phyloP scores from a whole-genome alignment of 805 yeast genomes.

The Suhomyces canberraensis region DNA sequence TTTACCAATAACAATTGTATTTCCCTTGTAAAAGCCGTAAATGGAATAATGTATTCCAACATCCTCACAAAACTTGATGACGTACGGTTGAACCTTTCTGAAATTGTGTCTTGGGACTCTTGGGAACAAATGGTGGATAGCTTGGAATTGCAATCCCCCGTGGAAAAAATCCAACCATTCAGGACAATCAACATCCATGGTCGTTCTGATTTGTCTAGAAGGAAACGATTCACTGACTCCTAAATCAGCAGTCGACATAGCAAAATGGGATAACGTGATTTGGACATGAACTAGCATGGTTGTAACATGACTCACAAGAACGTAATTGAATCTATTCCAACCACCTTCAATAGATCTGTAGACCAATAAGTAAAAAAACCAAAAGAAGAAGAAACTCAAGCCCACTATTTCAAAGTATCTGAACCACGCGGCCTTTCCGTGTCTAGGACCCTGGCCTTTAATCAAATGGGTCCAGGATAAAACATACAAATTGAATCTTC shows the following conservation, averaged over 20 bases:
- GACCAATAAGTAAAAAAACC: slow-evolving; percentile 74
- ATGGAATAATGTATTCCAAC: slow-evolving; percentile 79
- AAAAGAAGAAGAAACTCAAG: slow-evolving; percentile 63
- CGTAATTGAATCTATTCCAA: slow-evolving; percentile 52
- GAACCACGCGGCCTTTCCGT: slow-evolving; percentile 84
- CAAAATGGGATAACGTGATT: slow-evolving; percentile 85
- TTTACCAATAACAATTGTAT: slow-evolving; percentile 63
- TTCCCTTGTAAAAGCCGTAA: slow-evolving; percentile 81
- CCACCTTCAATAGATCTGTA: slow-evolving; percentile 49
- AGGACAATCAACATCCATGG: slow-evolving; percentile 95
- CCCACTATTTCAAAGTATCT: slow-evolving; percentile 77
- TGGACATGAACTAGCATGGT: slow-evolving; percentile 95
- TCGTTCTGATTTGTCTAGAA: slow-evolving; percentile 79
- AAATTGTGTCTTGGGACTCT: slow-evolving; percentile 86
- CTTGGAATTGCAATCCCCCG: slow-evolving; percentile 91
- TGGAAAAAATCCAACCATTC: slow-evolving; percentile 88
- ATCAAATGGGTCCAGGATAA: slow-evolving; percentile 76
- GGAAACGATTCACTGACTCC: slow-evolving; percentile 79
- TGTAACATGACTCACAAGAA: slow-evolving; percentile 71
- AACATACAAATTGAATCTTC: slow-evolving; percentile 80
- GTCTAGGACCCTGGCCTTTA: slow-evolving; percentile 72
- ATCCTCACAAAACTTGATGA: slow-evolving; percentile 68
- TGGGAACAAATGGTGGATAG: slow-evolving; percentile 86
- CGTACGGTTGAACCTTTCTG: slow-evolving; percentile 67
- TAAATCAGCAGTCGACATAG: slow-evolving; percentile 87